Conservation (phyloP, 2,329 filamentous ascomycete species). For the Scedosporium aurantiacum region DNA sequence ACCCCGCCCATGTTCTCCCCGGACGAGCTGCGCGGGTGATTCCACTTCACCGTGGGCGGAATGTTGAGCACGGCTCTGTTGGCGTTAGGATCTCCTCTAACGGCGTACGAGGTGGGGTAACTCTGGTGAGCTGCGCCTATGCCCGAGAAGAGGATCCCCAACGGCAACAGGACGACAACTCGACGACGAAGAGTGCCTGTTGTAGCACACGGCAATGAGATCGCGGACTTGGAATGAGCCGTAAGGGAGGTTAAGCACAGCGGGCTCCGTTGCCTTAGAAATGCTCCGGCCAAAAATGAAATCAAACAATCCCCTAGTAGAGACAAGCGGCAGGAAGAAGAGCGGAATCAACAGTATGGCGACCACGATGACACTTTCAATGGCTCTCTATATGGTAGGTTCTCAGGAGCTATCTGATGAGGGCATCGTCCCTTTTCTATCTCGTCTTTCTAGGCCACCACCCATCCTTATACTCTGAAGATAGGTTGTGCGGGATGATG, state of each 20-base stretch:
- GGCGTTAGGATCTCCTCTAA: constrained; percentile 27
- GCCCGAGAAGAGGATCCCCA: constrained; percentile 20
- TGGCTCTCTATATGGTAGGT: no score
- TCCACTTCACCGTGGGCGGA: constrained; percentile 23
- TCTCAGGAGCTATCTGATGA: no score
- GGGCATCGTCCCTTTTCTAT: no score
- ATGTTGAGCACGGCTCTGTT: constrained; percentile 19
- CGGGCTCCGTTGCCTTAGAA: constrained; percentile 1
- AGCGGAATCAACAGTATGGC: not conserved
- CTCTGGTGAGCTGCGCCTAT: constrained; percentile 26
- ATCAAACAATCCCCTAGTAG: not conserved
- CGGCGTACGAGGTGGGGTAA: constrained; percentile 28
- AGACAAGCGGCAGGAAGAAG: not conserved
- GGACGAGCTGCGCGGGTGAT: constrained; percentile 15
- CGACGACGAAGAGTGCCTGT: constrained; percentile 17
- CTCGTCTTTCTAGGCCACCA: no score
- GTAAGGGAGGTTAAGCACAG: constrained; percentile 10
- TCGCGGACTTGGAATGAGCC: constrained; percentile 21
- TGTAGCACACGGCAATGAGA: constrained; percentile 29
- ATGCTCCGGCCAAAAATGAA: not conserved
- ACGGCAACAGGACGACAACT: constrained; percentile 18
- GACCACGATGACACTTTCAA: not conserved
- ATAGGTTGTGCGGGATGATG: no score
- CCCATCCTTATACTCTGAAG: no score
- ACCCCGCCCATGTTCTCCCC: constrained; percentile 18